These are phyloP conservation scores for Rhodosporidiobolus sp. DNA, from an alignment of 768 basidiomycete genomes.

Conservation along the genomic window DNA sequence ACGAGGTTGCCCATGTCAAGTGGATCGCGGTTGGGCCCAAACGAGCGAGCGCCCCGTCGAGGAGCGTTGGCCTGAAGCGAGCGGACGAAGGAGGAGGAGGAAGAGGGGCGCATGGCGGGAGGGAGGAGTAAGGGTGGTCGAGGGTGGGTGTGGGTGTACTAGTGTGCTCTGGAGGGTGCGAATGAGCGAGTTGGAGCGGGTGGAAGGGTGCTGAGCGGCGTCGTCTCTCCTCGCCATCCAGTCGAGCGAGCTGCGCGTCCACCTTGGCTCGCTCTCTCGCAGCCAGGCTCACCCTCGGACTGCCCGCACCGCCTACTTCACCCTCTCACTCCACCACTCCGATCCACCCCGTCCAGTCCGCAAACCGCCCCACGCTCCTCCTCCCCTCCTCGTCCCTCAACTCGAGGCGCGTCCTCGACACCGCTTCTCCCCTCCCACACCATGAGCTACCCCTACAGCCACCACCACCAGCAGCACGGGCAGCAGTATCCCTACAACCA, in stretches of 20 bases:
- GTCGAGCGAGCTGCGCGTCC: too few species aligned
- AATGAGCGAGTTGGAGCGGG: not conserved
- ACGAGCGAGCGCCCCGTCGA: not conserved
- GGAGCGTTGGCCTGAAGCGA: not conserved
- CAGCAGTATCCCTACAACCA: too few species aligned
- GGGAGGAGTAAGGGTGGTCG: not conserved
- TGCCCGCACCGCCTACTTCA: too few species aligned
- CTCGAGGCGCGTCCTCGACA: not conserved
- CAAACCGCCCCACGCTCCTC: too few species aligned
- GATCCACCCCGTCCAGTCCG: too few species aligned
- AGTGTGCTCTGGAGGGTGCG: too few species aligned
- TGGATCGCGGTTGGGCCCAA: conserved; percentile 14
- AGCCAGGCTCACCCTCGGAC: too few species aligned
- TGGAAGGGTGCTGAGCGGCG: too few species aligned
- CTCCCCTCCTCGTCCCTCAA: not conserved
- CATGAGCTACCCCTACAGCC: not conserved
- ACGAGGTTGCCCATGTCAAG: conserved; percentile 25
- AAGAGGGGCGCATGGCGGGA: not conserved
- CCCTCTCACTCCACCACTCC: too few species aligned
- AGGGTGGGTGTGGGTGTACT: not conserved
- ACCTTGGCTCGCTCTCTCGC: too few species aligned
- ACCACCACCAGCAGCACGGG: not conserved
- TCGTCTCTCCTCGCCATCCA: too few species aligned
- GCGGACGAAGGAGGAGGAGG: not conserved
- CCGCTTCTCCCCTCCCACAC: not conserved